Base-by-base conservation (phyloP, 2,329 filamentous ascomycete species). In the Aaosphaeria pasadenensis region DNA sequence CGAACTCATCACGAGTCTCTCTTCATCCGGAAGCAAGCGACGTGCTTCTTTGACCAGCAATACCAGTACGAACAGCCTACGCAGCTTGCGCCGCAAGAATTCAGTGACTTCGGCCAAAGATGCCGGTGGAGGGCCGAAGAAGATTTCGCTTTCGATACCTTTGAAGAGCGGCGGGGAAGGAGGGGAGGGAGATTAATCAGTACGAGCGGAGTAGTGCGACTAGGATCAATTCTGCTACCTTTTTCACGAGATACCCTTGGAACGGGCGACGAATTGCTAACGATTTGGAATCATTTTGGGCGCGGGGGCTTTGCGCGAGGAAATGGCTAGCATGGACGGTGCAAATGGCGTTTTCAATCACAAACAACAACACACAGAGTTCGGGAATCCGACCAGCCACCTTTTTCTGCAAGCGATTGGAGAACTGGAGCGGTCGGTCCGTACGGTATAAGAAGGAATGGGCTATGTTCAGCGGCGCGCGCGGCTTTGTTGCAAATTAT, bases 1-100 rank as follows among this genome's bases (percentile, higher is more conserved):
- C 55, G 89, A 92, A 62, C 74, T 69, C 9, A 56, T 97, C n/a
- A 85, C 85, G 46, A 95, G 94, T 71, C 78, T 96, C 59, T 84
- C 89, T 11, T 61, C 64, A n/a, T 63, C 71, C 42, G 65, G 64
- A 9, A 74, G 74, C 45, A 73, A 77, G 49, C 67, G 76, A 30
- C 76, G 72, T 46, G 73, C 67, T 38, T 69, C 67, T 5, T 53
- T 60, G 32, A 63, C 59, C 24, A 70, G 68, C 51, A 67, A 63
- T 39, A 54, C 62, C 40, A 67, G 62, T 45, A 64, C 55, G n/a
- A 56, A 59, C 24, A 69, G 60, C 42, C 41, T 67, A 31, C 65
- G 63, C 32, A 67, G 57, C 49, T 62, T 77, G 36, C 66, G 47
- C n/a, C 64, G 74, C 39, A 76, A 74, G 53, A 72, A 69, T 13